phyloP scores from a whole-genome alignment of 2,329 filamentous ascomycete species.

The Sphaceloma murrayae region DNA sequence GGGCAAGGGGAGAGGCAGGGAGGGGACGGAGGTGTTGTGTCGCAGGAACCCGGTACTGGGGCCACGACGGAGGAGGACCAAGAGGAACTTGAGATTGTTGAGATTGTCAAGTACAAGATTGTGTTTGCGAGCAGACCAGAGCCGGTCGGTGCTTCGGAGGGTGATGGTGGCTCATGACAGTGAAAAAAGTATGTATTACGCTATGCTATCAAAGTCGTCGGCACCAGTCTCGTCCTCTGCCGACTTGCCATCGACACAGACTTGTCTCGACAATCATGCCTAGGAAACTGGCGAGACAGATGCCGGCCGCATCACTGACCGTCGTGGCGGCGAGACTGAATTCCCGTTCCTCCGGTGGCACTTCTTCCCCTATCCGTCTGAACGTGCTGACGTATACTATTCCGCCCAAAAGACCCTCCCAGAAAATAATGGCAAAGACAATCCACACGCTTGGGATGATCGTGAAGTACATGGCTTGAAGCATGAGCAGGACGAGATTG shows the following conservation, averaged over 20 bases:
- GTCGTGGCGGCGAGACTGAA: constrained; percentile 85
- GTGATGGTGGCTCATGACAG: too few species aligned
- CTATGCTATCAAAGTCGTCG: constrained; percentile 45
- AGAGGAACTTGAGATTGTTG: constrained; percentile 67
- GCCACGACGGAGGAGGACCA: constrained; percentile 22
- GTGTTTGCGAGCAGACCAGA: constrained; percentile 78
- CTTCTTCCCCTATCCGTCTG: constrained; percentile 79
- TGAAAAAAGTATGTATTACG: neutral
- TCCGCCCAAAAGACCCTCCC: constrained; percentile 87
- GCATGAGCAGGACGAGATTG: constrained; percentile 63
- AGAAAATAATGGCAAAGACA: constrained; percentile 79
- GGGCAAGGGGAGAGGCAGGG: constrained; percentile 21
- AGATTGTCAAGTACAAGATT: constrained; percentile 79
- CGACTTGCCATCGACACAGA: constrained; percentile 76
- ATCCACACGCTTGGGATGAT: constrained; percentile 80
- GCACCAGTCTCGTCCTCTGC: constrained; percentile 59
- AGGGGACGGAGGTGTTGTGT: constrained; percentile 27
- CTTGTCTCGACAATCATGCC: constrained; percentile 73
- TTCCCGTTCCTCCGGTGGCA: constrained; percentile 69
- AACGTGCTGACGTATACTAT: constrained; percentile 95
- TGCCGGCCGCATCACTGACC: constrained; percentile 84
- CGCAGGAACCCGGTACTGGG: constrained; percentile 27
- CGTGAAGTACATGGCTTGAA: constrained; percentile 62
- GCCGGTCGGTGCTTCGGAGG: constrained; percentile 49
- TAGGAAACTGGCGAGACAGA: constrained; percentile 77